phyloP scores from a whole-genome alignment of 1,139 yeast species.

The Pneumocystis canis region DNA sequence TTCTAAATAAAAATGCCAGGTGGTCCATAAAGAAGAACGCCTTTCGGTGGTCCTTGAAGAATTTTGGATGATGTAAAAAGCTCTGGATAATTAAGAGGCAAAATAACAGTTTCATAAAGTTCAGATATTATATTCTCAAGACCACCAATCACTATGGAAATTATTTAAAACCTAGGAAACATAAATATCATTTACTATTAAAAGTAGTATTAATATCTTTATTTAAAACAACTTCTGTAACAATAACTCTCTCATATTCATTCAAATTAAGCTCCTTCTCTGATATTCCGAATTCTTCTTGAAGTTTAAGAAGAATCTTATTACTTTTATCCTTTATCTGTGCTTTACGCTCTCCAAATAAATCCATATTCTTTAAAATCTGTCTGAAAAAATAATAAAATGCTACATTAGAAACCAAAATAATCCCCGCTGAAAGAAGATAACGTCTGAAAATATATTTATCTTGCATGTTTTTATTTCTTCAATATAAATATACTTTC shows the following conservation, averaged over 20 bases:
- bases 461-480: not conserved
- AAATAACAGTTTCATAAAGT: conserved; percentile 69
- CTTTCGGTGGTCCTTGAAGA: conserved; percentile 78
- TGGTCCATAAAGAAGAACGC: conserved; percentile 85
- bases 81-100: conserved; percentile 48
- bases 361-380: conserved; percentile 2
- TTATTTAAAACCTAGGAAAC: not conserved
- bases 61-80: conserved; percentile 37
- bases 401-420: not conserved
- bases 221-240: conserved; percentile 71
- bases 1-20: conserved; percentile 29
- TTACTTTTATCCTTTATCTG: conserved; percentile 4
- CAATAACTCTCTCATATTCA: conserved; percentile 62
- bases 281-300: conserved; percentile 31
- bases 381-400: not conserved
- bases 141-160: conserved; percentile 63
- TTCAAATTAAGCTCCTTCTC: conserved; percentile 44
- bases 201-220: conserved; percentile 65
- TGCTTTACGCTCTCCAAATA: conserved; percentile 1
- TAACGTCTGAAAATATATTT: not conserved
- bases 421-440: not conserved
- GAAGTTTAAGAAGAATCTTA: not conserved
- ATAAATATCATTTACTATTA: conserved; percentile 30
- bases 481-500: not conserved
- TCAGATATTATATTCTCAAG: conserved; percentile 69